Conservation (phyloP, 2,329 filamentous ascomycete species). For the Paecilomyces fulvus region DNA sequence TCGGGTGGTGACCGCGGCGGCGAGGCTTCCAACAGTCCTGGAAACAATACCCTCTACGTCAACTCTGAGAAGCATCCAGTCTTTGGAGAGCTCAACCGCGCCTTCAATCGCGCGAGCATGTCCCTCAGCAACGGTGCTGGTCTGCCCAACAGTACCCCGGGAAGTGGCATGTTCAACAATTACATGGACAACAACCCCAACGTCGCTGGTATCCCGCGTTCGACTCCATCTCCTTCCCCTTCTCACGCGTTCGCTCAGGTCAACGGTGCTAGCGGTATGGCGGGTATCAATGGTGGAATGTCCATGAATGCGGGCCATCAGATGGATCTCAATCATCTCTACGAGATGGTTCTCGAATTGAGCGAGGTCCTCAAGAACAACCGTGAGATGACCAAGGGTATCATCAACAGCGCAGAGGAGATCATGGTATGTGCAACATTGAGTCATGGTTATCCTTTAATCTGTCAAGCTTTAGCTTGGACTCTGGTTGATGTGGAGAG, state of each 20-base stretch:
- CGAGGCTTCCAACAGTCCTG: not conserved
- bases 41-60: not conserved
- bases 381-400: conserved; percentile 40
- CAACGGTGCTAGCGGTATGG: conserved; percentile 25
- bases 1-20: not conserved
- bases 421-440: conserved; percentile 31
- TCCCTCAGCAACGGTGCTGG: conserved; percentile 26
- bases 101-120: conserved; percentile 25
- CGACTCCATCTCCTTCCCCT: conserved; percentile 24
- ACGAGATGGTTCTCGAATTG: conserved; percentile 42
- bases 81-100: conserved; percentile 27
- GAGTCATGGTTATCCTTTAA: not conserved
- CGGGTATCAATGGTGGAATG: conserved; percentile 29
- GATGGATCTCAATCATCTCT: conserved; percentile 44
- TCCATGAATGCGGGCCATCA: conserved; percentile 43
- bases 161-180: conserved; percentile 22
- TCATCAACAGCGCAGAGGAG: conserved; percentile 42
- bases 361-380: conserved; percentile 43
- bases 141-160: conserved; percentile 18
- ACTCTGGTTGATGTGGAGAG: not conserved
- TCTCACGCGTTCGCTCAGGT: conserved; percentile 22
- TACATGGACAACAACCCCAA: conserved; percentile 27
- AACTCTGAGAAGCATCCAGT: conserved; percentile 18
- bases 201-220: conserved; percentile 24
- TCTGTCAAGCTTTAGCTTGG: not conserved